Base-by-base conservation (phyloP, 805 yeast genomes). In the Saturnispora saitoi region DNA sequence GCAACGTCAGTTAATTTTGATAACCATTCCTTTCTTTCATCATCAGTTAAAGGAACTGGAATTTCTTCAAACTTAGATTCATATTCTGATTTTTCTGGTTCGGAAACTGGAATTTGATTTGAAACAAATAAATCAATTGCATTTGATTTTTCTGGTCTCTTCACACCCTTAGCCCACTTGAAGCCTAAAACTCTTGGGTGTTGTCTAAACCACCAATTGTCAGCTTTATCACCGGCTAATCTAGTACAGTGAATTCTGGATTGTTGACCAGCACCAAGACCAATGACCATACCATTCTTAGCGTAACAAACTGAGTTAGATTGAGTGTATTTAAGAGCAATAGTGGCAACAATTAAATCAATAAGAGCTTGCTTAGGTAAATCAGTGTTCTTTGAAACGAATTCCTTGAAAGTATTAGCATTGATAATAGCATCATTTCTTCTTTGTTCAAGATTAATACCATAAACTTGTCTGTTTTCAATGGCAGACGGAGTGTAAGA, bases 201-300 rank as follows among this genome's bases (percentile, higher is more conserved):
- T 70, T 93, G 98, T 76, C 99, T 85, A 64, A 93, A 78, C 99
- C 99, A 93, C 98, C 98, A 93, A 79, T 90, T 90, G 70, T 93
- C 97, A 57, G 98, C 96, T 77, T 93, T 93, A 65, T 93, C 99
- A 67, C 99, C 99, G 46, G 99, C 99, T 59, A 93, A 79, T 74
- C 99, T 84, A 44, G 99, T 93, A 75, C 99, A 93, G 75, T 93
- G 99, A 64, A 93, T 93, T 73, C 99, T 83, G 49, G 97, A 89
- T 74, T 93, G 99, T 76, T 93, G 99, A 57, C 99, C 99, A 52
- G 99, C 99, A 64, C 99, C 99, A 60, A 93, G 78, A 57, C 99
- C 99, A 62, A 93, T 81, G 53, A 93, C 95, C 99, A 93, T 93
- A 75, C 99, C 99, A 68, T 90, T 86, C 73, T 90, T 93, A 60